phyloP scores from a whole-genome alignment of 192 early-diverging fungal genomes.

The Neocallimastix lanati region DNA sequence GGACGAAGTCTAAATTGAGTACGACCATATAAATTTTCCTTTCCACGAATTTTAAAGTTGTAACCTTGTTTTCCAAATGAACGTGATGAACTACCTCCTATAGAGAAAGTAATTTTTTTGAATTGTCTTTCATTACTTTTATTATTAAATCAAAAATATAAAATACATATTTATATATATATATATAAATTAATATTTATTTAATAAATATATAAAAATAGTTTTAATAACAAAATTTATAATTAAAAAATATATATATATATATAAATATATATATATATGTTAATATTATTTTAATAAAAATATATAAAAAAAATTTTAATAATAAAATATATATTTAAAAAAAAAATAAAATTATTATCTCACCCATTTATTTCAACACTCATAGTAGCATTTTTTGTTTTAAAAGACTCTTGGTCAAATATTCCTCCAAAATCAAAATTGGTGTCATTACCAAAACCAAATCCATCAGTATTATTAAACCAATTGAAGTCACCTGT shows the following conservation, averaged over 20 bases:
- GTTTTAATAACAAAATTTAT: no score
- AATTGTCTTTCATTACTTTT: background rate
- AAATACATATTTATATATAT: no score
- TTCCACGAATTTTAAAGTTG: background rate
- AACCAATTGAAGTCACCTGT: background rate
- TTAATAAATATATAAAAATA: no score
- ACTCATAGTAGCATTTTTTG: background rate
- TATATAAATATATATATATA: no score
- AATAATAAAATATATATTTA: no score
- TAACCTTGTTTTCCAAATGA: background rate
- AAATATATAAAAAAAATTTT: no score
- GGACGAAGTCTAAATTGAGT: background rate
- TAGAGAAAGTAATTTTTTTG: background rate
- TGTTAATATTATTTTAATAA: background rate
- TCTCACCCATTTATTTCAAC: background rate
- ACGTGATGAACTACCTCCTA: background rate
- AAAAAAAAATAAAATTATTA: no score
- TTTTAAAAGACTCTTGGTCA: background rate
- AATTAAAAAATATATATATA: no score
- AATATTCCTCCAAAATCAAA: background rate
- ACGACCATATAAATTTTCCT: background rate
- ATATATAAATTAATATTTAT: no score
- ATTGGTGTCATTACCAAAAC: background rate
- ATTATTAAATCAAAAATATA: no score
- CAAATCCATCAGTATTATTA: background rate